phyloP scores from a whole-genome alignment of 768 basidiomycete species.

The Cantharellus anzutake region DNA sequence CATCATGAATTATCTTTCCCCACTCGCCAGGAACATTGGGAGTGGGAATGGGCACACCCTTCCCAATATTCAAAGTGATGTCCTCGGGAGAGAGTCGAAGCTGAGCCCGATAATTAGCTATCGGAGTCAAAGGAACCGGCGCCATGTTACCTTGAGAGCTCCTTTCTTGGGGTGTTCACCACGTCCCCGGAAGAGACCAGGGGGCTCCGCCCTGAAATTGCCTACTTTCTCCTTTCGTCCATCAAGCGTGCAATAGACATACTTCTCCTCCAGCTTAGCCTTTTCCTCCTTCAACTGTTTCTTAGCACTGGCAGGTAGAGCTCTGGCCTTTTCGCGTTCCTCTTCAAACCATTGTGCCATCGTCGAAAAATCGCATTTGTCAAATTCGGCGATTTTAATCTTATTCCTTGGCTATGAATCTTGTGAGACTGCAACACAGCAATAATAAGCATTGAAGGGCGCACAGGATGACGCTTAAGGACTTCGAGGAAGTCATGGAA shows the following conservation, averaged over 20 bases:
- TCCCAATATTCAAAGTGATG: conserved; percentile 87
- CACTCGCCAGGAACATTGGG: conserved; percentile 87
- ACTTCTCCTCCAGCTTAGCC: conserved; percentile 70
- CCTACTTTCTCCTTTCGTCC: conserved; percentile 96
- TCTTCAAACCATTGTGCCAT: conserved; percentile 86
- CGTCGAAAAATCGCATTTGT: conserved; percentile 79
- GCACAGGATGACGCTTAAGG: conserved; percentile 61
- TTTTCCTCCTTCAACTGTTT: conserved; percentile 75
- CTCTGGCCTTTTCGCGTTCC: conserved; percentile 87
- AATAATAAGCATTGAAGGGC: conserved; percentile 15
- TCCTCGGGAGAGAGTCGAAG: conserved; percentile 83
- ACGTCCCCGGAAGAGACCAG: conserved; percentile 93
- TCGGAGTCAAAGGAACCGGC: conserved; percentile 1
- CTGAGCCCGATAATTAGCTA: conserved; percentile 21
- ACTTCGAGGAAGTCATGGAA: conserved; percentile 76
- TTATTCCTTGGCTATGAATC: conserved; percentile 31
- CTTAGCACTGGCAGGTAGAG: conserved; percentile 69
- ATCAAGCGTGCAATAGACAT: conserved; percentile 73
- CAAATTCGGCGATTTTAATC: conserved; percentile 54
- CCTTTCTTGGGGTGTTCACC: conserved; percentile 99
- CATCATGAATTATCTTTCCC: conserved; percentile 77
- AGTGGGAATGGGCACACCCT: conserved; percentile 49
- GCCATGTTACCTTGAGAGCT: conserved; percentile 51
- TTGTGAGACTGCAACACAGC: neutral
- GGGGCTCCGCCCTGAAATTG: conserved; percentile 96